Evolutionary conservation across 2,329 filamentous ascomycete genomes (phyloP).

Genomic region (Aspergillus sp.): DNA sequence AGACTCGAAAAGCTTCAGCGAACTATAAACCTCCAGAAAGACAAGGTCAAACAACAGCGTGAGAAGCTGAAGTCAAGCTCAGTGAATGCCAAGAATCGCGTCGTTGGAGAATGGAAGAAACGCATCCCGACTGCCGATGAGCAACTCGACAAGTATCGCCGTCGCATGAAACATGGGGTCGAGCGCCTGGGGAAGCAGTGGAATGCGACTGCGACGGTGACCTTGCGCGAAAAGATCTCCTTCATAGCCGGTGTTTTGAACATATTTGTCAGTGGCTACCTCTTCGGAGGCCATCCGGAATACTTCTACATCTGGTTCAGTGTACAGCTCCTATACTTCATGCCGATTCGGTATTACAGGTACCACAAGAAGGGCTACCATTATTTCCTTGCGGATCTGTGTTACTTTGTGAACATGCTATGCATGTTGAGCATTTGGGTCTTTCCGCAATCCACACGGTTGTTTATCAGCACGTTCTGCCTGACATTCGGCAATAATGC

Average conservation of each 20-base stretch:
- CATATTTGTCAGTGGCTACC: slow-evolving; percentile 92
- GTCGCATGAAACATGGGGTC: slow-evolving; percentile 83
- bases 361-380: slow-evolving; percentile 92
- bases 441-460: slow-evolving; percentile 83
- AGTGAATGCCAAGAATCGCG: slow-evolving; percentile 76
- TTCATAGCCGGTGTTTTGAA: slow-evolving; percentile 97
- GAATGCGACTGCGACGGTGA: slow-evolving; percentile 87
- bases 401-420: slow-evolving; percentile 95
- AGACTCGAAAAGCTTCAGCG: slow-evolving; percentile 88
- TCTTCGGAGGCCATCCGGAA: slow-evolving; percentile 81
- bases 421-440: slow-evolving; percentile 80
- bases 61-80: slow-evolving; percentile 75
- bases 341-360: slow-evolving; percentile 90
- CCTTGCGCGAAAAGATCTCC: slow-evolving; percentile 85
- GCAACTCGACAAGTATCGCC: slow-evolving; percentile 85
- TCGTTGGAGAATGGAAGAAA: slow-evolving; percentile 89
- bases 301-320: slow-evolving; percentile 94
- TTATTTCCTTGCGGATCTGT: slow-evolving; percentile 95
- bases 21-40: slow-evolving; percentile 75
- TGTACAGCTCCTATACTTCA: slow-evolving; percentile 83
- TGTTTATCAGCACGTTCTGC: slow-evolving; percentile 91
- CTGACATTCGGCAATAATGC: slow-evolving; percentile 95
- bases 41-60: slow-evolving; percentile 78
- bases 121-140: slow-evolving; percentile 85
- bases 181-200: slow-evolving; percentile 80